Percentiles rank a stretch among this genome's conserved stretches.
phyloP scores from a whole-genome alignment of 371 early-diverging fungal genomes.

The Circinella minor region DNA sequence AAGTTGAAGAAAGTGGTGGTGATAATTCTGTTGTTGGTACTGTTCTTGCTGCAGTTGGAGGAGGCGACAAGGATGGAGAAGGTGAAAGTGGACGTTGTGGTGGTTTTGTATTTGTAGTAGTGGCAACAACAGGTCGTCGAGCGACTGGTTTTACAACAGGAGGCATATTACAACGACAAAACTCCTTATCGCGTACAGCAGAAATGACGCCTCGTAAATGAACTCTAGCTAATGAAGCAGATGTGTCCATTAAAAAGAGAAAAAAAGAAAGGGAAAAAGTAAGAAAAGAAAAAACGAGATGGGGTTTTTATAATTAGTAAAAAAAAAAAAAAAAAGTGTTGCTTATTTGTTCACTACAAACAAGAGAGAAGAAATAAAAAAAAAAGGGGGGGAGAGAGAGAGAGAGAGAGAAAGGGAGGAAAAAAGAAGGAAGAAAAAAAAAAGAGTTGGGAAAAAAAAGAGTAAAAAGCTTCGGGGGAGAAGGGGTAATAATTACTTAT shows the following conservation, averaged over 20 bases:
- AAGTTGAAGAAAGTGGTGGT: background rate
- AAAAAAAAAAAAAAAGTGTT: background rate
- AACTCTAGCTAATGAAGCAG: conserved; percentile 16
- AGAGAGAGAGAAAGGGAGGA: background rate
- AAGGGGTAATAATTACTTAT: background rate
- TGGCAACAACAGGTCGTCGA: conserved; percentile 37
- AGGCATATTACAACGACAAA: conserved; percentile 4
- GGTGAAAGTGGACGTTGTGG: background rate
- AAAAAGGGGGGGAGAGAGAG: background rate
- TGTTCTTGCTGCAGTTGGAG: background rate
- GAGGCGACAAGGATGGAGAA: conserved; percentile 5
- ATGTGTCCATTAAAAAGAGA: conserved; percentile 20
- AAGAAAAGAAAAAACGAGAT: conserved; percentile 5
- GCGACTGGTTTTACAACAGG: conserved; percentile 28
- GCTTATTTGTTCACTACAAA: background rate
- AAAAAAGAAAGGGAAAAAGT: background rate
- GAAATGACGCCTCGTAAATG: conserved; percentile 13
- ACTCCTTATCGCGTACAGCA: conserved; percentile 11
- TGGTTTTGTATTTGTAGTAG: conserved; percentile 5
- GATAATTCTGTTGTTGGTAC: background rate
- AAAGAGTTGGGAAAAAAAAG: background rate
- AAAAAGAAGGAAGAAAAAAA: background rate
- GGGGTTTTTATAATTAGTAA: background rate
- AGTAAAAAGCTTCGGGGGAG: background rate
- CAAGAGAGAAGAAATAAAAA: background rate